Conservation (phyloP, 768 basidiomycete genomes). For the Boletus speciosus region DNA sequence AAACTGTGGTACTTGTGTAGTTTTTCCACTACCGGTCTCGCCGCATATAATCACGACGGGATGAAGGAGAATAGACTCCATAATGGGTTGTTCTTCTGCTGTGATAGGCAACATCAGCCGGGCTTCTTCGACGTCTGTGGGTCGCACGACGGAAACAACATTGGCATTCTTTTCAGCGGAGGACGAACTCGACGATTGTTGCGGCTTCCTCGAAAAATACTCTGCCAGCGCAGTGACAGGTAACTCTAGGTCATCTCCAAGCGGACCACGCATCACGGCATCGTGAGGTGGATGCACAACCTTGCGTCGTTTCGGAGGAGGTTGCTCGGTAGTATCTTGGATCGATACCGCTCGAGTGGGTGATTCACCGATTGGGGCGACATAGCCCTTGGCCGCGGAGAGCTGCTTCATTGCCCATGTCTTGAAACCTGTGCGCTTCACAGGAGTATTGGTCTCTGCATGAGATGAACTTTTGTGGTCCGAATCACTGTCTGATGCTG, state of each 20-base stretch:
- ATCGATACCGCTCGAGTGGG: constrained; percentile 13
- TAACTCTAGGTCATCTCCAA: constrained; percentile 67
- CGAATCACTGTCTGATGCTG: constrained; percentile 17
- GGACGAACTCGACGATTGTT: constrained; percentile 1
- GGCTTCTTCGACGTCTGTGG: constrained; percentile 68
- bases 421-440: constrained; percentile 66
- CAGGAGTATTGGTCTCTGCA: constrained; percentile 17
- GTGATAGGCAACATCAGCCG: constrained; percentile 83
- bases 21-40: constrained; percentile 98
- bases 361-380: constrained; percentile 10
- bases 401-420: constrained; percentile 86
- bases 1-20: constrained; percentile 97
- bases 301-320: constrained; percentile 47
- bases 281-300: constrained; percentile 28
- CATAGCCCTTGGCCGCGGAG: constrained; percentile 43
- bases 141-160: constrained; percentile 55
- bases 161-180: constrained; percentile 34
- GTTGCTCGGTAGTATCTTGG: constrained; percentile 5
- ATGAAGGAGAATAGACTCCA: constrained; percentile 87
- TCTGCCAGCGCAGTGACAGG: constrained; percentile 66
- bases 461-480: constrained; percentile 18
- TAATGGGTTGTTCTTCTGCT: constrained; percentile 89
- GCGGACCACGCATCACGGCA: constrained; percentile 67
- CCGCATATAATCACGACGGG: constrained; percentile 72
- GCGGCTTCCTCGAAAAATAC: constrained; percentile 24